These are phyloP conservation scores for Boletus huronensis DNA, from an alignment of 768 basidiomycete genomes.

Conservation along the genomic window DNA sequence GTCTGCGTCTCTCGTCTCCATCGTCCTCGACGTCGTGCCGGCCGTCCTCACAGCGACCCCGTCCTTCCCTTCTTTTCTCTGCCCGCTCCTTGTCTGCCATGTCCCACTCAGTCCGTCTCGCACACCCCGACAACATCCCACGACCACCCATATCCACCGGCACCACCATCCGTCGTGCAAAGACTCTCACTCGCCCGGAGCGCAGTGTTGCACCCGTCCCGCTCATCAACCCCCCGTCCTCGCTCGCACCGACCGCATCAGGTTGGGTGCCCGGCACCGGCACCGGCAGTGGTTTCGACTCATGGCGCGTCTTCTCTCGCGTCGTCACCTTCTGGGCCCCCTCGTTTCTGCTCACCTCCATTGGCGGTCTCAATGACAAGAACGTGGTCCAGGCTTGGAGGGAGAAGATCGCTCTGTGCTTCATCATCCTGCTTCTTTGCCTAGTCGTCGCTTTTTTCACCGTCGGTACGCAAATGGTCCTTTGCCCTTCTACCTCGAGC, in stretches of 20 bases:
- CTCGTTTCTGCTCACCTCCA: constrained; percentile 60
- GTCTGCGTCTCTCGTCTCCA: neutral
- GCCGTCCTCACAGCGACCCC: neutral
- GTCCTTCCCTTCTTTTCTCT: neutral
- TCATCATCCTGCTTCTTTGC: constrained; percentile 79
- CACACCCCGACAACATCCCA: constrained; percentile 47
- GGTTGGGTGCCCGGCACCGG: constrained; percentile 37
- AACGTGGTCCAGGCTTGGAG: constrained; percentile 88
- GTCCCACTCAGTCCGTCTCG: constrained; percentile 23
- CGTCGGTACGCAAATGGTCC: constrained; percentile 87
- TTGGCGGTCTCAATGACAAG: constrained; percentile 81
- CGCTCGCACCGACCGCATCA: constrained; percentile 37
- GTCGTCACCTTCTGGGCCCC: constrained; percentile 92
- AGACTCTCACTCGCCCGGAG: constrained; percentile 96
- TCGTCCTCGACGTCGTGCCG: neutral
- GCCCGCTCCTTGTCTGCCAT: constrained; percentile 5
- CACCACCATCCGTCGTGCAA: constrained; percentile 76
- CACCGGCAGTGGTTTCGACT: constrained; percentile 34
- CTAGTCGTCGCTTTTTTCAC: constrained; percentile 85
- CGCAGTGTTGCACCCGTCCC: constrained; percentile 91
- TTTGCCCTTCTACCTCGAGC: constrained; percentile 67
- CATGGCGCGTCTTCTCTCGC: constrained; percentile 82
- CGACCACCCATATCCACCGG: constrained; percentile 48
- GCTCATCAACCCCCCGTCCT: constrained; percentile 79
- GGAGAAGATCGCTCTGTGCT: constrained; percentile 93